These are phyloP conservation scores for Lentinula raphanica DNA, from an alignment of 768 basidiomycete genomes.

Conservation along the genomic window DNA sequence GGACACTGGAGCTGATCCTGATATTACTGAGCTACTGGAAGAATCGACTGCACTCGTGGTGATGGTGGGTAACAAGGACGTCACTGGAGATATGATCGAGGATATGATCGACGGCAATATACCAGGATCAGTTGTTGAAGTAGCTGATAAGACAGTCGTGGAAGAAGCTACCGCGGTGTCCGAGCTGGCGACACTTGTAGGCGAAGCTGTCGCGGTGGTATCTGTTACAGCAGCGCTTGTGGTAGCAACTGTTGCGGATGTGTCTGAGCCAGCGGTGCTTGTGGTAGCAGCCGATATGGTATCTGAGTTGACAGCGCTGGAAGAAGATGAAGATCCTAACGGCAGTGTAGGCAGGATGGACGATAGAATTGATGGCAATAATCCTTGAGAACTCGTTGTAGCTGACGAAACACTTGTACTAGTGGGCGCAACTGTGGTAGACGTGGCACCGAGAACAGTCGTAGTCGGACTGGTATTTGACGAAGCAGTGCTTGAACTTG, in stretches of 20 bases:
- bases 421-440: neutral
- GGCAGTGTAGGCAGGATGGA: neutral
- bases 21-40: neutral
- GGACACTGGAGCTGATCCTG: neutral
- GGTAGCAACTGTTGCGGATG: neutral
- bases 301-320: neutral
- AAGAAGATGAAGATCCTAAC: neutral
- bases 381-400: neutral
- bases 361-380: neutral
- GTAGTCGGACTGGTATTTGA: slow-evolving; percentile 15
- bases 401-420: neutral
- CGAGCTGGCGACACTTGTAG: neutral
- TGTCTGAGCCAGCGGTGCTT: neutral
- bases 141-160: slow-evolving; percentile 1
- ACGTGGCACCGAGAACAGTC: slow-evolving; percentile 18
- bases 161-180: neutral
- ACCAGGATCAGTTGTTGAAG: slow-evolving; percentile 1
- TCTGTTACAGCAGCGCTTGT: neutral
- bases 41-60: neutral
- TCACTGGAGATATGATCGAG: neutral
- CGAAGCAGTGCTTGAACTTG: slow-evolving; percentile 15
- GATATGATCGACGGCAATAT: neutral
- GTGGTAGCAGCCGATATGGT: neutral
- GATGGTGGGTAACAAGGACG: neutral
- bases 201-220: neutral